Evolutionary conservation across 2,329 filamentous ascomycete genomes (phyloP), one percentile per base, ranked within the genome.

Genomic region (Immersiporthe knoxdaviesiana): DNA sequence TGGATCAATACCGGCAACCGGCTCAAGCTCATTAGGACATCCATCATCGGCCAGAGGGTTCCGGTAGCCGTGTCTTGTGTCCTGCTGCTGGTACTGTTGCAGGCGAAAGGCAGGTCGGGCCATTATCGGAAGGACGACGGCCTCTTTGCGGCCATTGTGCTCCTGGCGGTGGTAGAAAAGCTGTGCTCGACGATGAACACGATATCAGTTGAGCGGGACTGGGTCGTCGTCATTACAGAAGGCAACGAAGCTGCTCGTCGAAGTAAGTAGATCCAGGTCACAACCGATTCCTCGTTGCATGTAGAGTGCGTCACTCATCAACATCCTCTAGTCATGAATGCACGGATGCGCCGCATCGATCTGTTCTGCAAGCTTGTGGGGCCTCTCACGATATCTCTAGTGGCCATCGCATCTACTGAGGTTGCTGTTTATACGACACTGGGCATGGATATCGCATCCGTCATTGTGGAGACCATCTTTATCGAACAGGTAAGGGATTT

Each of bases 191-290:
- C 70, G 2, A 83, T 88, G 76, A 93, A 93, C 75, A 82, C 87
- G 0, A 86, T 93, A 0, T 83, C 91, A 0, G 84, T 94, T 0
- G 91, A 93, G 76, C 82, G 88, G 74, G 91, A 94, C 73, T 93
- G 91, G 91, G 84, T 88, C 4, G 82, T 88, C 0, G 80, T 87
- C 10, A 79, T 88, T 12, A 81, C 85, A 1, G 79, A 81, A 32
- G 76, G 76, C 14, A 74, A 81, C 32, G 79, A 81, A 44, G 66
- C 59, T 4, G 73, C 74, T 0, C 72, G 76, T 3, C 72, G 72
- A 18, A 39, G 72, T 74, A n/a, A 62, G 70, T 71, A 47, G 30
- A 18, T 60, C 32, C 21, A 32, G 32, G 27, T 54, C 54, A 12
- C 37, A 14, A n/a, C n/a, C n/a, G n/a, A 1, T 2, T 35, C 1